Evolutionary conservation across 768 basidiomycete species (phyloP), one percentile per base, ranked within the genome.

Genomic region (Coprinopsis strossmayeri): DNA sequence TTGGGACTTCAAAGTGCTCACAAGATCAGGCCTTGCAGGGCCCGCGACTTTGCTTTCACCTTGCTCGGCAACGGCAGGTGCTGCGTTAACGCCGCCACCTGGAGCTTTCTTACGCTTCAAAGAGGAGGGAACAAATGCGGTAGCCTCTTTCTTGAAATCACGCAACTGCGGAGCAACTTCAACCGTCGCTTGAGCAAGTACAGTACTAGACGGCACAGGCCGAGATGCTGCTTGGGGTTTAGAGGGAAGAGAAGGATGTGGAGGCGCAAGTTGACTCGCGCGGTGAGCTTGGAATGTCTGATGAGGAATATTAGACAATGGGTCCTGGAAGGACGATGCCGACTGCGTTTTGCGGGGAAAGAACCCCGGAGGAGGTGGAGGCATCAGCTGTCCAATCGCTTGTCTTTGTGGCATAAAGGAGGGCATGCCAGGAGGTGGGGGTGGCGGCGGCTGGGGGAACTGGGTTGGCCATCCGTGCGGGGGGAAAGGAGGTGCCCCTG

Each of bases 111-210:
- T 92, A 40, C 89, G 79, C 64, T 90, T 91, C 45, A 95, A 66
- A 2, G 86, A 73, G 1, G 83, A 62, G 2, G 96, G 96, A 3
- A 97, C 80, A 58, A 99, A 98, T 0, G 88, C 81, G 0, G 91
- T 95, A 7, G 88, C 87, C 63, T 99, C 96, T 65, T 91, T 93
- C 69, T 93, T 91, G 52, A 98, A 72, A 65, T 99, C 91, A 12
- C 95, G 87, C 44, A 99, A 66, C 61, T 91, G 76, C 3, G 96
- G 91, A 38, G 73, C 91, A 2, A 93, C 92, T 18, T 79, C 84
- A 45, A 97, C 82, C 1, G 79, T 87, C 1, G 89, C 91, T 5
- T 77, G 68, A 1, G 70, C 71, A 9, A 34, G 7, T 27, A 27
- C 27, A 10, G 27, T 27, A 9, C 4, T 15, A 5, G 43, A 3